Base-by-base conservation (phyloP, 768 basidiomycete genomes). In the Lactifluus piperatus region DNA sequence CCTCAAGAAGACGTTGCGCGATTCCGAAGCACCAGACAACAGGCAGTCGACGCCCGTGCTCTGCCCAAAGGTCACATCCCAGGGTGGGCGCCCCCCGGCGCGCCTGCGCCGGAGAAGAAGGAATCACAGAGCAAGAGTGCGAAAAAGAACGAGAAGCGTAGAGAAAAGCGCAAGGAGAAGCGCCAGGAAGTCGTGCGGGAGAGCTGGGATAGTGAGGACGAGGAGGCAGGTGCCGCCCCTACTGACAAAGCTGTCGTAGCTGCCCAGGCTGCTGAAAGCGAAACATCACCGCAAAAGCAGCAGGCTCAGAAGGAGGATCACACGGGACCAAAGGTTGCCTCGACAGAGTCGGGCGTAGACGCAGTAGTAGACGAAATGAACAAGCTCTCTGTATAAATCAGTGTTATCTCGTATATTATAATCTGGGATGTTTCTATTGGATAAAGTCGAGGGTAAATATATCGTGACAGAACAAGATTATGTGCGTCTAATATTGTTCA, bases 1-100 rank as follows among this genome's bases (percentile, higher is more conserved):
- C 94, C 94, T 0, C 91, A 94, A 72, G 94, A 97, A 71, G 94
- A 97, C 72, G 80, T 94, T 8, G 79, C 81, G n/a, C 83, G 85
- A 49, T 97, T 94, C 72, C 81, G 91, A 54, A 83, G 88, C 43
- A 81, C 83, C 46, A 82, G 84, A 53, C 89, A 91, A 69, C 78
- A 83, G 51, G 82, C 84, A 68, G 79, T 83, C 76, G 91, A 91
- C 58, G 71, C 78, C 26, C 79, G 72, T 63, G 63, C 79, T 3
- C 72, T 88, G 5, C 84, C 88, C 32, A 87, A 88, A 70, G 86
- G 88, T n/a, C 85, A 88, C 67, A 83, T 92, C 66, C 76, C 91
- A 56, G 88, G 93, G 45, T 91, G 90, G 89, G 74, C 45, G 4
- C 60, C 60, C 5, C 45, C 60, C 26, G 50, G 79, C 13, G 80